A percentile compares a stretch with the other conserved stretches of the same genome.
phyloP scores from a whole-genome alignment of 805 yeast genomes.

The fission yeast (Schizosaccharomyces pombe) region ASM294v3 CU329670.1:5396501-5397000 shows the following conservation, averaged over 20 bases:
- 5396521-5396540: slow-evolving; percentile 80
- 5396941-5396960: too few species aligned
- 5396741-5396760: too few species aligned
- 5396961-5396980: neutral
- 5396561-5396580: slow-evolving; percentile 63
- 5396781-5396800: neutral
- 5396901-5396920: neutral
- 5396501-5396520: slow-evolving; percentile 65
- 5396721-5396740: too few species aligned
- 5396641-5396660: slow-evolving; percentile 79
- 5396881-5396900: neutral
- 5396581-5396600: slow-evolving; percentile 74
- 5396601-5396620: slow-evolving; percentile 58
- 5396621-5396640: slow-evolving; percentile 50
- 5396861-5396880: neutral
- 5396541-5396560: slow-evolving; percentile 61
- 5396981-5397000: neutral
- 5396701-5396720: neutral
- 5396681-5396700: slow-evolving; percentile 17
- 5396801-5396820: neutral
- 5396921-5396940: too few species aligned
- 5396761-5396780: too few species aligned
- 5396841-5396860: neutral
- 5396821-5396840: neutral
- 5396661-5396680: slow-evolving; percentile 84